Percentiles rank a stretch among this genome's conserved stretches.
These are phyloP conservation scores for Alternaria postmessia DNA, from an alignment of 2,329 filamentous ascomycete genomes.

Conservation along the genomic window DNA sequence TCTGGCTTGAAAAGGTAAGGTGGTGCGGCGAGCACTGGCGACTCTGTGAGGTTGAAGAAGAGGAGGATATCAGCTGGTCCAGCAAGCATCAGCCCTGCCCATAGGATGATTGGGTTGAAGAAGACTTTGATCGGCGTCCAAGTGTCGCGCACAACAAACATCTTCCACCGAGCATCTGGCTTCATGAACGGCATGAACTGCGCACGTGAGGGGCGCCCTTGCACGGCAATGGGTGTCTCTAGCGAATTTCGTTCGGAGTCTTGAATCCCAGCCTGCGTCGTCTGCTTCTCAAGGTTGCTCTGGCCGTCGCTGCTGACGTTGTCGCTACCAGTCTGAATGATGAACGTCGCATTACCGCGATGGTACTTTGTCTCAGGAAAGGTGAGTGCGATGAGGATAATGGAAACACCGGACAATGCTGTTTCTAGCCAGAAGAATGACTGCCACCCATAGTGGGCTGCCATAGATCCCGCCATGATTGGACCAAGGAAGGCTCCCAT, in stretches of 20 bases:
- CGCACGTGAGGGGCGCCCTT: conserved; percentile 50
- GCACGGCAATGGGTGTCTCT: conserved; percentile 28
- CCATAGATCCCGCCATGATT: conserved; percentile 55
- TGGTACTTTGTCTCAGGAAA: conserved; percentile 57
- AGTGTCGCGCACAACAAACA: conserved; percentile 52
- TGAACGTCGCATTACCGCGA: conserved; percentile 26
- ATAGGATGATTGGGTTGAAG: conserved; percentile 56
- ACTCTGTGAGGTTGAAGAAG: conserved; percentile 61
- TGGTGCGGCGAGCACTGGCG: conserved; percentile 55
- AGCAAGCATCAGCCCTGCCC: conserved; percentile 47
- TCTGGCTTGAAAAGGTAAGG: conserved; percentile 57
- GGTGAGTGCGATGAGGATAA: conserved; percentile 50
- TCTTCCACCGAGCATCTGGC: conserved; percentile 52
- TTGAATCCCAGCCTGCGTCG: conserved; percentile 21
- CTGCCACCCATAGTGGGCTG: conserved; percentile 54
- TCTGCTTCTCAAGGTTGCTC: conserved; percentile 40
- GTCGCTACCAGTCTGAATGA: background rate
- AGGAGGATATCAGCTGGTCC: conserved; percentile 55
- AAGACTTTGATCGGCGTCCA: conserved; percentile 54
- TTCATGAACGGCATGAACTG: conserved; percentile 52
- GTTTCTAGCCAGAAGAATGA: conserved; percentile 59
- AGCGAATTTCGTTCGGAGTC: conserved; percentile 36
- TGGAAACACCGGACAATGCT: conserved; percentile 51
- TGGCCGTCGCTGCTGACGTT: conserved; percentile 7
- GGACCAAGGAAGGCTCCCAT: conserved; percentile 55